Base-by-base conservation (phyloP, 2,329 filamentous ascomycete genomes). In the Emydomyces testavorans region DNA sequence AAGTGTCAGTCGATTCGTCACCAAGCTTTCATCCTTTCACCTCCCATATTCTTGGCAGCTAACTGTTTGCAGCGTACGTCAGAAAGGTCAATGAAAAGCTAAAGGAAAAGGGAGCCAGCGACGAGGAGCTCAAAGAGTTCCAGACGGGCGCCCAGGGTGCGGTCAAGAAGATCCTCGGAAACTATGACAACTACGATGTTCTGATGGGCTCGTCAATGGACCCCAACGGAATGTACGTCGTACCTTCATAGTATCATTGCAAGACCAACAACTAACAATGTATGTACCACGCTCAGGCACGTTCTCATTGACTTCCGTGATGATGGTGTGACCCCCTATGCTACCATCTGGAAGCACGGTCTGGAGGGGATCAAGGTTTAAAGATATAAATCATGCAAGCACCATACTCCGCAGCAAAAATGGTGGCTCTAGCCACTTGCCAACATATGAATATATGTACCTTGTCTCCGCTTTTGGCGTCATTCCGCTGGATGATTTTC, bases 111-210 rank as follows among this genome's bases (percentile, higher is more conserved):
- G 73, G 74, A 54, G 77, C 78, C 31, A 59, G 72, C 51, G 77
- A 78, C 1, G 82, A 82, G 11, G 76, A 79, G 52, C 73, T 95
- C 70, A 78, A 79, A 58, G 76, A 74, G 16, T 95, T 95, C 73
- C 83, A 94, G 78, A 78, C 74, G 57, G 81, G 80, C 60, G 89
- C 88, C 51, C 65, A 72, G 55, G 70, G 57, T 48, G 93, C 79
- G 65, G 82, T 85, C 70, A 94, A 94, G 78, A 82, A 86, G 75
- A 79, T 78, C 65, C 76, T 94, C 57, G 73, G 83, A 67, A 90
- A 86, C 74, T 94, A 94, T 78, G 89, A 94, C 75, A 86, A 96
- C 76, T 94, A 83, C 69, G 90, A 96, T 70, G 90, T 95, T 72
- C 85, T 84, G 71, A 86, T 84, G 60, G 89, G 90, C 73, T 82